phyloP scores from a whole-genome alignment of 257 asterid species.

The Paraleonurus japonicus region DNA sequence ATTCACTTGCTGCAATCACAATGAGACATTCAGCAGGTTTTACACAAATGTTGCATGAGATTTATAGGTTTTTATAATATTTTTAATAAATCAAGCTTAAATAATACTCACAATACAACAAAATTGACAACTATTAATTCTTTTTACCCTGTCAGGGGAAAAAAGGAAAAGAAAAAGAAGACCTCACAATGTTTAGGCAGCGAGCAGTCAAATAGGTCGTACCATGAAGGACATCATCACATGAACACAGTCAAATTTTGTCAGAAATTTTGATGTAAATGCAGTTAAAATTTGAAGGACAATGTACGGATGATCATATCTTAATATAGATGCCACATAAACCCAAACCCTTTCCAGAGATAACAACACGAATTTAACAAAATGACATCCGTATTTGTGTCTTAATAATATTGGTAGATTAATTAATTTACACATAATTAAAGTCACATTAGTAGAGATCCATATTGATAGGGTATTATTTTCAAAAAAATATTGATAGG shows the following conservation, averaged over 20 bases:
- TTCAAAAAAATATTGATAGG: too few species aligned
- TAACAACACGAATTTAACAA: not conserved
- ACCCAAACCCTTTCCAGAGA: not conserved
- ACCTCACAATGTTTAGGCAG: not conserved
- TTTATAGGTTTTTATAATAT: too few species aligned
- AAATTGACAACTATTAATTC: not conserved
- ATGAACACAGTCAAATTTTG: slow-evolving; percentile 4
- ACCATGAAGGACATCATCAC: not conserved
- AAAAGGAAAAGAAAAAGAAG: not conserved
- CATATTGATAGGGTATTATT: too few species aligned
- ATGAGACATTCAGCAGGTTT: not conserved
- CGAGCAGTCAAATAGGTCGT: slow-evolving; percentile 21
- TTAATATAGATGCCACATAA: not conserved
- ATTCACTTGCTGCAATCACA: not conserved
- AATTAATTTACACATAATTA: too few species aligned
- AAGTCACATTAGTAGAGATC: too few species aligned
- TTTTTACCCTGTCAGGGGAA: not conserved
- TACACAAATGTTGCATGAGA: not conserved
- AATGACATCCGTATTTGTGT: not conserved
- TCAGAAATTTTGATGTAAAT: not conserved
- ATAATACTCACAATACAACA: not conserved
- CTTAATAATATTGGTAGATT: not conserved
- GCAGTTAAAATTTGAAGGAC: not conserved
- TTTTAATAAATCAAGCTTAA: not conserved
- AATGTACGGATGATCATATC: not conserved